Conservation (phyloP, 371 early-diverging fungal genomes). For the Fennellomyces sp. region DNA sequence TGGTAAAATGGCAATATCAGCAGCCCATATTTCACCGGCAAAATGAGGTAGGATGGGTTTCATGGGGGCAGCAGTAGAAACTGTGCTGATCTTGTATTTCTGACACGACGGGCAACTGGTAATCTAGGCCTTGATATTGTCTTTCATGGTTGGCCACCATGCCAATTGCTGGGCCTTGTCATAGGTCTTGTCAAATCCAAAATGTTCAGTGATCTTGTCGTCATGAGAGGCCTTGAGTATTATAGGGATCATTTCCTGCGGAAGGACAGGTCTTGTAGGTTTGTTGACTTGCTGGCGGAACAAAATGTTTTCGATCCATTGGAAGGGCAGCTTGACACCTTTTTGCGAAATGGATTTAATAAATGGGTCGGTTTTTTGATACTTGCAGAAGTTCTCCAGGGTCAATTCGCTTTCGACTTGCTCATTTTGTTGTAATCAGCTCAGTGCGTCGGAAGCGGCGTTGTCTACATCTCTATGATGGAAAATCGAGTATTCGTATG, state of each 20-base stretch:
- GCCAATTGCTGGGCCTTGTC: background rate
- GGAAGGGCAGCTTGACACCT: background rate
- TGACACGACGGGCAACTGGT: background rate
- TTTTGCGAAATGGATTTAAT: too few species aligned
- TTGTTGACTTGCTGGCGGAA: background rate
- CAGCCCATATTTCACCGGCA: conserved; percentile 22
- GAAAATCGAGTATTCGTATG: background rate
- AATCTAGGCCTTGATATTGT: background rate
- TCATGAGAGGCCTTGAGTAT: background rate
- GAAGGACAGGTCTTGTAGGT: background rate
- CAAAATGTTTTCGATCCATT: background rate
- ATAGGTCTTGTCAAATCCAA: background rate
- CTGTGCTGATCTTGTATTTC: background rate
- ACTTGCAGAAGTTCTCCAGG: background rate
- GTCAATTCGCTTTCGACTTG: too few species aligned
- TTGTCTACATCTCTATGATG: background rate
- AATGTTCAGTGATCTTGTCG: background rate
- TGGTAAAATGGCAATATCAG: conserved; percentile 22
- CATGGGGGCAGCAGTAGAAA: background rate
- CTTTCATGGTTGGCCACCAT: background rate
- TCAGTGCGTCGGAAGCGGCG: background rate
- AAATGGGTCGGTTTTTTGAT: background rate
- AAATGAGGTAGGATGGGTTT: background rate
- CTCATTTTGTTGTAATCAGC: too few species aligned
- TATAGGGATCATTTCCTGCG: background rate